A percentile compares a stretch with the other conserved stretches of the same genome.
phyloP scores from a whole-genome alignment of 2,329 filamentous ascomycete genomes.

The Neofusicoccum umdonicola region DNA sequence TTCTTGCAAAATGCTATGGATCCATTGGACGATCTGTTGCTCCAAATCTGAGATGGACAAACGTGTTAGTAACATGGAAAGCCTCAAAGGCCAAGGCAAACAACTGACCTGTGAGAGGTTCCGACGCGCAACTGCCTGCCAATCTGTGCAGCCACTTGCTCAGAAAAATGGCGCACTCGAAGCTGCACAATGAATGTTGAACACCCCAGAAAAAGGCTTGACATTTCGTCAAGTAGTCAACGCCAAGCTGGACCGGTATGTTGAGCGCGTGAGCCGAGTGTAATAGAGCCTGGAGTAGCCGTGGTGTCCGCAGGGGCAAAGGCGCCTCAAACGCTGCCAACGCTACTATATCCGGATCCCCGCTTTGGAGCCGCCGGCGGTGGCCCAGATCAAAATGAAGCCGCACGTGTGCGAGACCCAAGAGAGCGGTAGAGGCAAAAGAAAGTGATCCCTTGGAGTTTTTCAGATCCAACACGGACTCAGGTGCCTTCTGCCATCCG shows the following conservation, averaged over 20 bases:
- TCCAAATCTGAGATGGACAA: not conserved
- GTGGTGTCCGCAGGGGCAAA: not conserved
- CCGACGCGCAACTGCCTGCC: not conserved
- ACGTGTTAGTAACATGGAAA: not conserved
- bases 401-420: not conserved
- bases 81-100: not conserved
- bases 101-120: conserved; percentile 12
- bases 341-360: not conserved
- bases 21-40: not conserved
- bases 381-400: not conserved
- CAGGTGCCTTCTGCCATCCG: not conserved
- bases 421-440: not conserved
- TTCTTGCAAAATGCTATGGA: not conserved
- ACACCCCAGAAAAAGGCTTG: conserved; percentile 8
- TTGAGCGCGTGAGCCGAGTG: conserved; percentile 5
- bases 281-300: not conserved
- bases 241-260: conserved; percentile 7
- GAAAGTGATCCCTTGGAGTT: conserved; percentile 1
- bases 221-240: not conserved
- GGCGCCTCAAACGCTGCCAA: not conserved
- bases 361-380: conserved; percentile 11
- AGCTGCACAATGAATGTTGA: not conserved
- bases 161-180: conserved; percentile 2
- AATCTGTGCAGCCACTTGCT: conserved; percentile 5
- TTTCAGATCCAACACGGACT: not conserved